phyloP scores from a whole-genome alignment of 208 protist species.

The Naegleria gruberi region DNA sequence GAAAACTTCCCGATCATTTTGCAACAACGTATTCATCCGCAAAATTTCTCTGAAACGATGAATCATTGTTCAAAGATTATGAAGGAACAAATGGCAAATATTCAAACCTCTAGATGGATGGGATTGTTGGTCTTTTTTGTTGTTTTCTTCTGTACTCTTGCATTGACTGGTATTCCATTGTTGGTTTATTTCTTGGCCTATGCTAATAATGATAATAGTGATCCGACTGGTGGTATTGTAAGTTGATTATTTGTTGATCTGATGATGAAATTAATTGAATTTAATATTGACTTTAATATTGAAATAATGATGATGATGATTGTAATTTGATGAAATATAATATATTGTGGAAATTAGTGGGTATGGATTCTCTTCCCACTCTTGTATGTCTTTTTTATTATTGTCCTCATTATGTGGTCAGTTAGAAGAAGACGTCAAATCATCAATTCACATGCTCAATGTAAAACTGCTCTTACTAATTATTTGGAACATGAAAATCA shows the following conservation, averaged over 20 bases:
- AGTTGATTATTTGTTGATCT: too few species aligned
- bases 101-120: not conserved
- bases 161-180: not conserved
- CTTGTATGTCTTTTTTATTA: not conserved
- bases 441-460: not conserved
- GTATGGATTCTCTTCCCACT: not conserved
- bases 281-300: too few species aligned
- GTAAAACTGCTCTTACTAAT: not conserved
- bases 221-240: too few species aligned
- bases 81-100: not conserved
- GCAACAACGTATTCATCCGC: not conserved
- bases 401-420: not conserved
- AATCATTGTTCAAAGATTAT: not conserved
- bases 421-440: not conserved
- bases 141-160: not conserved
- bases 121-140: not conserved
- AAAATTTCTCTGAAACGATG: not conserved
- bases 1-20: not conserved
- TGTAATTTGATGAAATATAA: too few species aligned
- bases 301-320: too few species aligned
- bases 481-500: not conserved
- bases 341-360: not conserved
- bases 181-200: not conserved
- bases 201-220: not conserved
- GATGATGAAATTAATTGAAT: too few species aligned